A percentile compares a stretch with the other conserved stretches of the same genome.
Evolutionary conservation across 2,329 filamentous ascomycete genomes (phyloP).

Genomic region (Pezicula neosporulosa): DNA sequence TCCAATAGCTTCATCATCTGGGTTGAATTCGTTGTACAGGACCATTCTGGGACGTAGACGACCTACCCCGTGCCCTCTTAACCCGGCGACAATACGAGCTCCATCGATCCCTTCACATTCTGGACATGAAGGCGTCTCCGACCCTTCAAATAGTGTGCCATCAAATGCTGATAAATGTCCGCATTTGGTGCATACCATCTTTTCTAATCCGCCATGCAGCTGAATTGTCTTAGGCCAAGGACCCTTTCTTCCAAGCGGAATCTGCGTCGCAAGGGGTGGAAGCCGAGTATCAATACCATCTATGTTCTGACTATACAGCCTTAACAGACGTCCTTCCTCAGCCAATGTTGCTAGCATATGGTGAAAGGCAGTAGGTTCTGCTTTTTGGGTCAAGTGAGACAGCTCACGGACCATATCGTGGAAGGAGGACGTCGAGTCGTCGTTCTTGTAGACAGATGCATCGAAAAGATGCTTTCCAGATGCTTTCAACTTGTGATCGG

Average conservation of each 20-base stretch:
- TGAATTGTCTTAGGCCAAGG: constrained; percentile 95
- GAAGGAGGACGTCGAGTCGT: constrained; percentile 83
- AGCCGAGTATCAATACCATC: constrained; percentile 90
- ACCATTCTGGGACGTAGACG: constrained; percentile 89
- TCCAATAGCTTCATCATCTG: constrained; percentile 93
- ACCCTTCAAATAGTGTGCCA: constrained; percentile 75
- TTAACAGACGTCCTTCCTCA: constrained; percentile 79
- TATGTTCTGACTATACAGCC: constrained; percentile 95
- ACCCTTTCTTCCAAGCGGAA: constrained; percentile 78
- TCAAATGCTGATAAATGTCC: constrained; percentile 73
- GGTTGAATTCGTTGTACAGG: constrained; percentile 95
- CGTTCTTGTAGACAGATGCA: constrained; percentile 94
- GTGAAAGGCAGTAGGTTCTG: constrained; percentile 85
- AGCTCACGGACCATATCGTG: constrained; percentile 94
- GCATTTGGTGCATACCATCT: constrained; percentile 98
- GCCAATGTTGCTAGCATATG: constrained; percentile 89
- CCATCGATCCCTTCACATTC: constrained; percentile 72
- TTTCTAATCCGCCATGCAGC: constrained; percentile 86
- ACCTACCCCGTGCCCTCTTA: constrained; percentile 91
- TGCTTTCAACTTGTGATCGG: constrained; percentile 84
- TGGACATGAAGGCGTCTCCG: constrained; percentile 75
- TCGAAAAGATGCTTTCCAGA: constrained; percentile 97
- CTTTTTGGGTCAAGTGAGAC: constrained; percentile 71
- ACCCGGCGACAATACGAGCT: constrained; percentile 74
- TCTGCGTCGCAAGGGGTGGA: constrained; percentile 71